A percentile compares a stretch with the other conserved stretches of the same genome.
phyloP scores from a whole-genome alignment of 2,329 filamentous ascomycete genomes.

The Hypoxylon sp. region DNA sequence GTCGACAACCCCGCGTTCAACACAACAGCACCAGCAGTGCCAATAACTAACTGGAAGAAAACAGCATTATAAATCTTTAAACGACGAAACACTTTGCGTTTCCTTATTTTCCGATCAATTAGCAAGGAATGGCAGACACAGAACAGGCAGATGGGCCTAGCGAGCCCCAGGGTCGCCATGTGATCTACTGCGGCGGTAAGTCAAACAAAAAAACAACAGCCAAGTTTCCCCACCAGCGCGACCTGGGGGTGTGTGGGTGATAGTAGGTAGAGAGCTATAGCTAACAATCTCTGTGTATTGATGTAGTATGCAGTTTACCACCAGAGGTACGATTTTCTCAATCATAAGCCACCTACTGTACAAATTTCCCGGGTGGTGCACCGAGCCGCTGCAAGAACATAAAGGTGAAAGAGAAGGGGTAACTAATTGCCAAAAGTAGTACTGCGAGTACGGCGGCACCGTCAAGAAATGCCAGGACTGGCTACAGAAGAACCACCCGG shows the following conservation, averaged over 20 bases:
- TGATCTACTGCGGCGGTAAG: conserved; percentile 73
- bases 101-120: conserved; percentile 16
- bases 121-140: conserved; percentile 67
- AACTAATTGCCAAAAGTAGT: conserved; percentile 70
- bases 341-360: conserved; percentile 8
- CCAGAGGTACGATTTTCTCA: conserved; percentile 68
- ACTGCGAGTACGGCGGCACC: conserved; percentile 98
- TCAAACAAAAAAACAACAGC: conserved; percentile 40
- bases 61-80: background rate
- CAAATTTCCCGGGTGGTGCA: conserved; percentile 16
- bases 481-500: conserved; percentile 82
- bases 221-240: conserved; percentile 22
- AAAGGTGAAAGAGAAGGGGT: conserved; percentile 15
- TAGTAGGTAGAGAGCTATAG: conserved; percentile 6
- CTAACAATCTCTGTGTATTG: conserved; percentile 25
- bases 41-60: conserved; percentile 9
- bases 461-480: conserved; percentile 98
- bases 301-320: conserved; percentile 73
- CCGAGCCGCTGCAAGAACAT: conserved; percentile 3
- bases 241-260: conserved; percentile 2
- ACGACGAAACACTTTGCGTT: conserved; percentile 39
- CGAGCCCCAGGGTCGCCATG: conserved; percentile 67
- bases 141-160: conserved; percentile 62
- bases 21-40: conserved; percentile 11
- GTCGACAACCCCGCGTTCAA: conserved; percentile 39